Evolutionary conservation across 208 protist species (phyloP), one percentile per base, ranked within the genome.

Genomic region (Angomonas deanei): DNA sequence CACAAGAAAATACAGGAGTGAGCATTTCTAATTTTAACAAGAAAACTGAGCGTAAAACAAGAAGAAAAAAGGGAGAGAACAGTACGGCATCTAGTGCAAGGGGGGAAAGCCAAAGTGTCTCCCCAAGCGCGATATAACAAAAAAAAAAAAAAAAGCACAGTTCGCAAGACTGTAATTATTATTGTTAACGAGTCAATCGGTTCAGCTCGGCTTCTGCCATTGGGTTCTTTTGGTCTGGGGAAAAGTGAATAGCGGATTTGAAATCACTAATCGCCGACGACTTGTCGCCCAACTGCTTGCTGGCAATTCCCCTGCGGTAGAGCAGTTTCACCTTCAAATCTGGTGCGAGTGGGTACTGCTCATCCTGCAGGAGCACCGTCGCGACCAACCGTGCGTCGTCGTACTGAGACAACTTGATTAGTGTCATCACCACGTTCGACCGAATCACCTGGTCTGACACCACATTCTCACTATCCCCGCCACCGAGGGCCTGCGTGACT

Each of bases 291-390:
- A 92, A 59, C 17, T 58, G 74, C 61, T 84, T 79, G 63, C 82
- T 90, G 10, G 84, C 84, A 23, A 86, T 58, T 3, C 84, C 88
- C 31, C 88, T 76, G 1, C 88, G 68, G 48, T 87, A 94, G 0
- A 94, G 72, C 33, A 91, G 82, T 66, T 94, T 94, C 55, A 88
- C 84, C 68, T 85, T 80, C 33, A 94, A 31, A 15, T 76, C 78
- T 0, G 62, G 62, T 11, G 56, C 32, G 28, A 86, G 47, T 0
- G 68, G 72, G 10, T 59, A 30, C 2, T 27, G 68, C 23, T 77
- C 74, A 27, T 88, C 78, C 49, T 93, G 79, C 60, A 94, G 68
- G 49, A 94, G 65, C 70, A 88, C 80, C 27, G 88, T 89, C 32
- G 88, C 84, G 26, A 87, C 71, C 34, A 82, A 62, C 10, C 80